Base-by-base conservation (phyloP, 352 stramenopile species). In the Phytophthora meadii region DNA sequence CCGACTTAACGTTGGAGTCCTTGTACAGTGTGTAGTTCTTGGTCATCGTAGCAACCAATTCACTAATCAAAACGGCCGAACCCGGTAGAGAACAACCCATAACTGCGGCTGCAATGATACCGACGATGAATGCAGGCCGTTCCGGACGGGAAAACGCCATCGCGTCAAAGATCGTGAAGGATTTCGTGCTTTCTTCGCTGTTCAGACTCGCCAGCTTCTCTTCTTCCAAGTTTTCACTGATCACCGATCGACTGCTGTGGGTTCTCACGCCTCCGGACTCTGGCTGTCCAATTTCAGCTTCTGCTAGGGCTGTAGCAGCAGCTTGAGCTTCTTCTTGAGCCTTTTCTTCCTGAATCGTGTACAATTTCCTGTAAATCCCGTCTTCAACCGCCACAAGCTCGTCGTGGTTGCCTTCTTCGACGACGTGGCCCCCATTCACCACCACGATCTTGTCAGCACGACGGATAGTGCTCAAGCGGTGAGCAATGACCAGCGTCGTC, bases 401-500 rank as follows among this genome's bases (percentile, higher is more conserved):
- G 27, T 76, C 63, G 42, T 79, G 76, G 2, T 48, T 66, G 11
- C 79, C 79, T 19, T 68, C 54, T 48, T 90, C 81, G 4, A 77
- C 74, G 2, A 90, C 81, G 11, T 56, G 27, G 3, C 82, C 81
- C 15, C 50, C 49, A 34, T 79, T 45, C 8, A 90, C 54, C 6
- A 92, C 77, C 7, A 75, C 54, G 19, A 92, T 90, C 34, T 71
- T 67, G 47, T 84, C 70, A 1, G 74, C 76, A 1, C 73, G 12
- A 15, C 36, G 65, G 48, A 89, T 79, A 4, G 77, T 88, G 12
- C 49, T 71, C 46, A 88, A 37, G 0, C 77, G 74, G 41, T 88
- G 75, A 44, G 75, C 77, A 22, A 85, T 83, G 24, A 81, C 61
- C 40, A 85, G 46, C 37, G 65, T 72, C 15, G 70, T 84, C 59